Percentiles rank a stretch among this genome's conserved stretches.
Evolutionary conservation across 345 rosid species (phyloP).

Genomic region (Noccaea caerulescens): DNA sequence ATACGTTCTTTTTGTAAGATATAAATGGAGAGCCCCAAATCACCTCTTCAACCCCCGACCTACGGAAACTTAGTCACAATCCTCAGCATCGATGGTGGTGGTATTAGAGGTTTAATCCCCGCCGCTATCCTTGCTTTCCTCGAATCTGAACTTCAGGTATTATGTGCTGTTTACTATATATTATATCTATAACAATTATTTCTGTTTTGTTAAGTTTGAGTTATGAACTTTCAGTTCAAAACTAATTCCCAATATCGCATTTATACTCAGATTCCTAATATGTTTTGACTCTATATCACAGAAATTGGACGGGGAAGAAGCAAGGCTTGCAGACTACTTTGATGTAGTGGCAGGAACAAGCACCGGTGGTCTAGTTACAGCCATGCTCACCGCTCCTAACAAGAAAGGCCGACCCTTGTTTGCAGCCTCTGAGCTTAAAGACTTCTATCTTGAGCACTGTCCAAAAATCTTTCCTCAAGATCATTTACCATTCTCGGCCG

Average conservation of each 20-base stretch:
- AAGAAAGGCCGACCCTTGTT: constrained; percentile 62
- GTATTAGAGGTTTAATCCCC: constrained; percentile 75
- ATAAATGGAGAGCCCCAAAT: constrained; percentile 49
- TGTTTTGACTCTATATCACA: constrained; percentile 30
- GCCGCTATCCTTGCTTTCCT: constrained; percentile 61
- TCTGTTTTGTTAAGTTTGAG: not conserved
- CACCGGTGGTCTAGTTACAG: constrained; percentile 72
- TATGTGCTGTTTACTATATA: not conserved
- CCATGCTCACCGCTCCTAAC: constrained; percentile 68
- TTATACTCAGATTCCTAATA: not conserved
- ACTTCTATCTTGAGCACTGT: constrained; percentile 55
- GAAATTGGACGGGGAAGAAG: constrained; percentile 72
- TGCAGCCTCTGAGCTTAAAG: constrained; percentile 66
- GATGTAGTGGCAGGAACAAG: constrained; percentile 74
- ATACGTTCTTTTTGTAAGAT: constrained; percentile 1
- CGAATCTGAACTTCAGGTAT: constrained; percentile 76
- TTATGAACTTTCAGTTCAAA: not conserved
- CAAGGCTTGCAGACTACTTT: constrained; percentile 73
- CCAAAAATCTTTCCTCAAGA: constrained; percentile 65
- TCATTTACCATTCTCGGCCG: constrained; percentile 40
- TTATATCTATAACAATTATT: not conserved
- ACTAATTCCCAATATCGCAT: not conserved
- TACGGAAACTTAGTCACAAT: constrained; percentile 58
- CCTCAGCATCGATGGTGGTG: constrained; percentile 86
- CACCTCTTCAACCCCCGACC: constrained; percentile 64